Conservation (phyloP, 768 basidiomycete species). For the Rhizopogon rudus region DNA sequence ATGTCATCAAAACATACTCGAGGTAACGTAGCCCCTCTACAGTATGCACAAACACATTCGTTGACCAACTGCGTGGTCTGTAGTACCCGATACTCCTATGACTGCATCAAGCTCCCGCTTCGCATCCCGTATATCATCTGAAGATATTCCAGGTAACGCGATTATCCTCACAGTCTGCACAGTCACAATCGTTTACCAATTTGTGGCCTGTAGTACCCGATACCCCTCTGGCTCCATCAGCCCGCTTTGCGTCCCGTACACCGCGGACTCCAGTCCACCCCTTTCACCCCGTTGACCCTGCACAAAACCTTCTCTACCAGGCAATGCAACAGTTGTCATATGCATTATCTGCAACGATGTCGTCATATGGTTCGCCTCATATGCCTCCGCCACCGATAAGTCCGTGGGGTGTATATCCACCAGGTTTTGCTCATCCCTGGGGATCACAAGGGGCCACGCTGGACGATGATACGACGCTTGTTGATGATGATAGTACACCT, state of each 20-base stretch:
- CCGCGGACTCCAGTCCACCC: slow-evolving; percentile 8
- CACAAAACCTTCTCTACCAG: slow-evolving; percentile 33
- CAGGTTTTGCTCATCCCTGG: slow-evolving; percentile 20
- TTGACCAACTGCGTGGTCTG: too few species aligned
- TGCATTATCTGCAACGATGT: slow-evolving; percentile 28
- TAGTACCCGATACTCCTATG: too few species aligned
- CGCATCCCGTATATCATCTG: too few species aligned
- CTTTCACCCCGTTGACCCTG: slow-evolving; percentile 21
- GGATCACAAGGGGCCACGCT: slow-evolving; percentile 23
- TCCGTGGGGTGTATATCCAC: slow-evolving; percentile 5
- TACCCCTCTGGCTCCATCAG: too few species aligned
- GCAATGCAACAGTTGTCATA: slow-evolving; percentile 39
- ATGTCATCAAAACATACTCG: not conserved
- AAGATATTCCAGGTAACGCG: too few species aligned
- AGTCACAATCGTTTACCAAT: too few species aligned
- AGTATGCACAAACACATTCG: too few species aligned
- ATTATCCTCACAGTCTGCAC: too few species aligned
- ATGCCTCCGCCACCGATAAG: not conserved
- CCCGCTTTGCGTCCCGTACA: not conserved
- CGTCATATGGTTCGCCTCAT: slow-evolving; percentile 11
- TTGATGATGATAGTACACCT: not conserved
- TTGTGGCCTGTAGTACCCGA: too few species aligned
- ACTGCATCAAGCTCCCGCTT: too few species aligned
- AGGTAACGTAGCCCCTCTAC: not conserved
- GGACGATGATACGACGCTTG: slow-evolving; percentile 19